Evolutionary conservation across 2,329 filamentous ascomycete species (phyloP).

Genomic region (Monilinia laxa): DNA sequence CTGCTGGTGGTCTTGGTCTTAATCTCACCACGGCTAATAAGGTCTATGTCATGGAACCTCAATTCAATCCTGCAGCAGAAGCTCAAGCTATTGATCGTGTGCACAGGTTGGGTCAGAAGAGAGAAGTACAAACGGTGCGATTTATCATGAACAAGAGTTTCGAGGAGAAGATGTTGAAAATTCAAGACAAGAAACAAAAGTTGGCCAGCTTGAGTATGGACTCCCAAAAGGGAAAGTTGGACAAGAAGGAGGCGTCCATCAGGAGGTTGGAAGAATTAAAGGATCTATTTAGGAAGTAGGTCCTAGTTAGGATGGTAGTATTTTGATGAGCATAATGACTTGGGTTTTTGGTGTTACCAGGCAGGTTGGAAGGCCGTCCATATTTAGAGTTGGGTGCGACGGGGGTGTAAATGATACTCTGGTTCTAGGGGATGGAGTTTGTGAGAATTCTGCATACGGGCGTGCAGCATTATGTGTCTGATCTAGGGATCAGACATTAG

Average conservation of each 20-base stretch:
- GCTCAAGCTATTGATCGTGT: slow-evolving; percentile 93
- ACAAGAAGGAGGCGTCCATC: slow-evolving; percentile 40
- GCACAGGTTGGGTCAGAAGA: slow-evolving; percentile 83
- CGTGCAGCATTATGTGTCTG: slow-evolving; percentile 1
- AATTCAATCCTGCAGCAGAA: slow-evolving; percentile 94
- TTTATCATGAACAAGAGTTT: slow-evolving; percentile 91
- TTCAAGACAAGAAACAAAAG: slow-evolving; percentile 91
- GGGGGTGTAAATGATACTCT: slow-evolving; percentile 5
- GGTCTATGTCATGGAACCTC: slow-evolving; percentile 97
- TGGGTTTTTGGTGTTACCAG: slow-evolving; percentile 2
- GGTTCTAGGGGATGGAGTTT: slow-evolving; percentile 1
- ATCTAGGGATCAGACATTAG: not conserved
- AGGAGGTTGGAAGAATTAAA: slow-evolving; percentile 56
- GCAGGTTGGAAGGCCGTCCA: not conserved
- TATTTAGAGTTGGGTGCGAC: not conserved
- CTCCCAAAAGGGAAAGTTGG: slow-evolving; percentile 42
- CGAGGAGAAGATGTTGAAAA: slow-evolving; percentile 86
- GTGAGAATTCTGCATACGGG: not conserved
- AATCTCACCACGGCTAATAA: slow-evolving; percentile 84
- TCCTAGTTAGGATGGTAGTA: not conserved
- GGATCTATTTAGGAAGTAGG: slow-evolving; percentile 51
- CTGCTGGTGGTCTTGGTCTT: slow-evolving; percentile 85
- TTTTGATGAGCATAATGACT: not conserved
- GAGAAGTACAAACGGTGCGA: slow-evolving; percentile 81
- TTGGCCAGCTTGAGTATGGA: slow-evolving; percentile 86